These are phyloP conservation scores for Chalciporus sp. DNA, from an alignment of 1,284 basidiomycete genomes.

Conservation along the genomic window DNA sequence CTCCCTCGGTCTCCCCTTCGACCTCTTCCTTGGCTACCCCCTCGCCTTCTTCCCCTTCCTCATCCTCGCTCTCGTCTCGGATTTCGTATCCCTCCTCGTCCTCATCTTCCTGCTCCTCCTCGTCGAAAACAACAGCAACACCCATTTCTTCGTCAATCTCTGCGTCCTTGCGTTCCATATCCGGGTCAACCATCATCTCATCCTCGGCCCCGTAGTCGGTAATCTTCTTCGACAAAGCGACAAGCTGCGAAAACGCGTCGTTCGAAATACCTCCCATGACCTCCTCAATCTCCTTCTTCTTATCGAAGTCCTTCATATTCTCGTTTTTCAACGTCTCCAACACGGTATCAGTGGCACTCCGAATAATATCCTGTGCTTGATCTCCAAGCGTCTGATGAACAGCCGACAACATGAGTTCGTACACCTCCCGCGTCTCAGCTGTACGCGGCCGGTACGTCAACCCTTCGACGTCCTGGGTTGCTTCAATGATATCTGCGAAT, in stretches of 20 bases:
- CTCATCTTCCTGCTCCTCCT: slow-evolving; percentile 90
- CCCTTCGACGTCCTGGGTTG: slow-evolving; percentile 92
- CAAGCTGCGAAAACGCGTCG: slow-evolving; percentile 85
- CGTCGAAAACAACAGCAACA: slow-evolving; percentile 95
- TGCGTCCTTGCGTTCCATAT: slow-evolving; percentile 75
- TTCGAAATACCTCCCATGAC: slow-evolving; percentile 72
- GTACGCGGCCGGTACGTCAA: slow-evolving; percentile 92
- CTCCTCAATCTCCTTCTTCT: slow-evolving; percentile 92
- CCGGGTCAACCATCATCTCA: slow-evolving; percentile 72
- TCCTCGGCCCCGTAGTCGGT: slow-evolving; percentile 95
- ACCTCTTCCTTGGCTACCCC: slow-evolving; percentile 46
- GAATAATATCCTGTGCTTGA: slow-evolving; percentile 94
- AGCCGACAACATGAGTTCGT: slow-evolving; percentile 87
- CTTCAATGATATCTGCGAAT: slow-evolving; percentile 89
- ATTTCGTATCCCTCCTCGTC: slow-evolving; percentile 87
- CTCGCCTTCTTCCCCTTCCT: slow-evolving; percentile 65
- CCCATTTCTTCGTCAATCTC: slow-evolving; percentile 93
- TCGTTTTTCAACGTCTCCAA: slow-evolving; percentile 93
- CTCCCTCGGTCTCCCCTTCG: slow-evolving; percentile 49
- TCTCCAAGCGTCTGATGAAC: slow-evolving; percentile 89
- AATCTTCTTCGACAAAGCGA: slow-evolving; percentile 92
- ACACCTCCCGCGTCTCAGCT: slow-evolving; percentile 92
- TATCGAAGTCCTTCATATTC: slow-evolving; percentile 93
- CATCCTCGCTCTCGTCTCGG: slow-evolving; percentile 76
- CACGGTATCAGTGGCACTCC: slow-evolving; percentile 91